phyloP scores from a whole-genome alignment of 768 basidiomycete species.

The Imleria badia region DNA sequence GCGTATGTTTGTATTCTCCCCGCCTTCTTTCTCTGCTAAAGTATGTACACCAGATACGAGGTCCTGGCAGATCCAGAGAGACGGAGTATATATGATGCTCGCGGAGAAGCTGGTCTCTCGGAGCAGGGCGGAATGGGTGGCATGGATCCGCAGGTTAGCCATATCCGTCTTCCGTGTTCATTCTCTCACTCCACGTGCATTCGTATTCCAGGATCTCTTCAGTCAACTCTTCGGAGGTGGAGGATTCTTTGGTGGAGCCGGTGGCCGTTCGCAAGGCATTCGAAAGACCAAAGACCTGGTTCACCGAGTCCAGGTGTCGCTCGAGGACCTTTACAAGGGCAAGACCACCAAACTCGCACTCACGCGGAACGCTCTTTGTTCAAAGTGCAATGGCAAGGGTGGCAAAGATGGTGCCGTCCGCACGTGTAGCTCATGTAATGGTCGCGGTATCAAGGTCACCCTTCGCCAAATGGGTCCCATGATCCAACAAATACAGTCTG shows the following conservation, averaged over 20 bases:
- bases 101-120: constrained; percentile 88
- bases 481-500: constrained; percentile 98
- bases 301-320: constrained; percentile 92
- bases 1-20: constrained; percentile 56
- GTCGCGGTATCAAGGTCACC: constrained; percentile 88
- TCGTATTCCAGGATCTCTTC: constrained; percentile 77
- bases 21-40: neutral
- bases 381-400: constrained; percentile 92
- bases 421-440: constrained; percentile 72
- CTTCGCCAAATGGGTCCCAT: constrained; percentile 98
- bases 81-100: constrained; percentile 79
- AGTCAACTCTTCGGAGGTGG: constrained; percentile 92
- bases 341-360: constrained; percentile 98
- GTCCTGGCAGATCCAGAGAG: constrained; percentile 87
- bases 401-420: constrained; percentile 96
- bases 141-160: constrained; percentile 89
- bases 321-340: constrained; percentile 98
- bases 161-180: neutral
- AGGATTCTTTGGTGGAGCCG: constrained; percentile 69
- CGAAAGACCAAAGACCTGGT: constrained; percentile 98
- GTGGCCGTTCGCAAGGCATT: constrained; percentile 66
- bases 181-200: neutral
- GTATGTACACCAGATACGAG: constrained; percentile 67
- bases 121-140: constrained; percentile 90
- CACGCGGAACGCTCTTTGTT: constrained; percentile 92